Evolutionary conservation across 2,329 filamentous ascomycete genomes (phyloP).

Genomic region (Exophiala viscosa): DNA sequence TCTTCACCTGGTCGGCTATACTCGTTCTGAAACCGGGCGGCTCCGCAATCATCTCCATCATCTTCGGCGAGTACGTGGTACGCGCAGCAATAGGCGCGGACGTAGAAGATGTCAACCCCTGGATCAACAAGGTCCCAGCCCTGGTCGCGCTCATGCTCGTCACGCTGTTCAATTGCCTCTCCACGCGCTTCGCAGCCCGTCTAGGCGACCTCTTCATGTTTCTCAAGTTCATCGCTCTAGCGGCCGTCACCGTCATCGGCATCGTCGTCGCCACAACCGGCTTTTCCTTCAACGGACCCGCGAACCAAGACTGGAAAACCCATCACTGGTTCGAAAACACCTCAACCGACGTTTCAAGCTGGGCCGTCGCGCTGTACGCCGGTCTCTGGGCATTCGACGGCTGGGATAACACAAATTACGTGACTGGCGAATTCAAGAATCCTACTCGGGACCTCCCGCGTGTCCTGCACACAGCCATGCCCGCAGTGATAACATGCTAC

Average conservation of each 20-base stretch:
- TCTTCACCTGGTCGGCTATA: constrained; percentile 95
- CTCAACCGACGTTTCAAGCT: constrained; percentile 72
- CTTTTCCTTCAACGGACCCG: constrained; percentile 68
- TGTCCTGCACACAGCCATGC: constrained; percentile 95
- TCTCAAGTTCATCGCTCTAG: constrained; percentile 84
- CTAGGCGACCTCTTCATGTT: constrained; percentile 95
- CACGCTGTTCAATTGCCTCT: constrained; percentile 84
- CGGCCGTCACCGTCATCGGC: constrained; percentile 82
- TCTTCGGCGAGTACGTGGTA: constrained; percentile 97
- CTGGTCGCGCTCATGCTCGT: constrained; percentile 70
- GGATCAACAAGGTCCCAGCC: constrained; percentile 88
- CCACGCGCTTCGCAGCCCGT: constrained; percentile 79
- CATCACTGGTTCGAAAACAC: constrained; percentile 87
- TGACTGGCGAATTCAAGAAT: constrained; percentile 94
- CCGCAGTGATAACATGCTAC: constrained; percentile 85
- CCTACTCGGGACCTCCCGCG: constrained; percentile 83
- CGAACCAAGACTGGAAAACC: constrained; percentile 81
- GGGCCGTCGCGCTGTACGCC: constrained; percentile 91
- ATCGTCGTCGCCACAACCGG: constrained; percentile 87
- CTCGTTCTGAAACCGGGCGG: constrained; percentile 90
- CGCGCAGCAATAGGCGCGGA: constrained; percentile 83
- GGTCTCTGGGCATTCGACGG: constrained; percentile 98
- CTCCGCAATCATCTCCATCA: constrained; percentile 91
- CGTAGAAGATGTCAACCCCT: constrained; percentile 71
- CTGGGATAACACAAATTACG: constrained; percentile 99